A percentile compares a stretch with the other conserved stretches of the same genome.
phyloP scores from a whole-genome alignment of 192 early-diverging fungal species.

The Gonapodya prolifera region DNA sequence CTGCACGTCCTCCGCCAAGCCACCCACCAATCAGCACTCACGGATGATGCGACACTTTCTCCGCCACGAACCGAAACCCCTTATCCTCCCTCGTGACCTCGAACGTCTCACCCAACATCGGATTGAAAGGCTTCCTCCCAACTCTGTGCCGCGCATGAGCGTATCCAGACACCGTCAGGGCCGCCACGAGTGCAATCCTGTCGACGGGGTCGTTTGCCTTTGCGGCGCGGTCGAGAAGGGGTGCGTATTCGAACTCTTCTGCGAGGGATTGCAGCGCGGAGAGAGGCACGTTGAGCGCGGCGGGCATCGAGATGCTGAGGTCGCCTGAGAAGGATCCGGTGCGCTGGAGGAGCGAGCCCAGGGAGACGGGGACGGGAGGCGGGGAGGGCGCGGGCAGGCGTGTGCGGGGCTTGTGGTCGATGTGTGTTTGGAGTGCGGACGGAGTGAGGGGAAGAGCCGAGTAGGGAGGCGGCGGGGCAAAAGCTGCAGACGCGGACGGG shows the following conservation, averaged over 20 bases:
- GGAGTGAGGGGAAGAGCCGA: no score
- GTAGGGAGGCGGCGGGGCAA: no score
- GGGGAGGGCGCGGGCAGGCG: no score
- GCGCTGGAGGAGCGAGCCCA: not conserved
- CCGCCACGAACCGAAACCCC: constrained; percentile 82
- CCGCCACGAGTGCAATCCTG: constrained; percentile 65
- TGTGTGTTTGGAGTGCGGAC: no score
- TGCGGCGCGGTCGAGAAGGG: constrained; percentile 67
- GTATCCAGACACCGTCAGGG: constrained; percentile 76
- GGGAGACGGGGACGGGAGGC: not conserved
- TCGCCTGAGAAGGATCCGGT: constrained; percentile 60
- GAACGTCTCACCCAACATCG: constrained; percentile 95
- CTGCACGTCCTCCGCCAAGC: not conserved
- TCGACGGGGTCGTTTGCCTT: constrained; percentile 52
- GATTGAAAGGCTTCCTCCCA: constrained; percentile 94
- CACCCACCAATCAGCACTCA: not conserved
- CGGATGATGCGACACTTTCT: constrained; percentile 45
- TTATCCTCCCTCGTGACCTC: constrained; percentile 73
- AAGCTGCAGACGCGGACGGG: no score
- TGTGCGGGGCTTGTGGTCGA: no score
- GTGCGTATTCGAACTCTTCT: constrained; percentile 84
- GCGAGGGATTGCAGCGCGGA: constrained; percentile 85
- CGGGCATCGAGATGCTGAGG: constrained; percentile 88
- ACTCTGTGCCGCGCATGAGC: constrained; percentile 71
- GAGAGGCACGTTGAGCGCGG: constrained; percentile 91